Percentiles rank a stretch among this genome's conserved stretches.
Evolutionary conservation across 257 asterid species (phyloP).

Genomic region (Rubia yunnanensis): DNA sequence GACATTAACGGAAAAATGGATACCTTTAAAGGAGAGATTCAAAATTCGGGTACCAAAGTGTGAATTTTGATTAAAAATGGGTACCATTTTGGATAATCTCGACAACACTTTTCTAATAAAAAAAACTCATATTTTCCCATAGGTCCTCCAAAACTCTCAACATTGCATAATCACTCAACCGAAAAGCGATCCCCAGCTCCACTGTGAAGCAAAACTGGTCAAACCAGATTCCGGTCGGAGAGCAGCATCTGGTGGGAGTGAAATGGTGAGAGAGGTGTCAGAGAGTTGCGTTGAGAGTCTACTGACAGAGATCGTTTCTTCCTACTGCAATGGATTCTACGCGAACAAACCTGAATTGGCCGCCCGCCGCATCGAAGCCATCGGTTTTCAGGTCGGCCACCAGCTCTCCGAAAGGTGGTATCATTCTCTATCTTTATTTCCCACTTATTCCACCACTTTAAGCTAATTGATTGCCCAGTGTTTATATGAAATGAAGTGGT

Average conservation of each 20-base stretch:
- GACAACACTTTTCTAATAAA: too few relatives aligned
- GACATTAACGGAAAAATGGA: too few relatives aligned
- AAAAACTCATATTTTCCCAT: neutral
- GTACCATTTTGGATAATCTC: too few relatives aligned
- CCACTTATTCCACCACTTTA: neutral
- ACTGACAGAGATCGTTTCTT: conserved; percentile 69
- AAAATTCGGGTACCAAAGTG: too few relatives aligned
- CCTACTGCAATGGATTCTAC: conserved; percentile 69
- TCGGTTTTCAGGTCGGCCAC: conserved; percentile 94
- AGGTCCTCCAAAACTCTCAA: neutral
- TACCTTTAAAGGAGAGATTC: too few relatives aligned
- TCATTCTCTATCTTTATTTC: neutral
- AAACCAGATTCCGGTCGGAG: conserved; percentile 4
- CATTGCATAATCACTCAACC: neutral
- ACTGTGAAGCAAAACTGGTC: neutral
- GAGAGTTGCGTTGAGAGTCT: conserved; percentile 94
- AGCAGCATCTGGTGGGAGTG: neutral
- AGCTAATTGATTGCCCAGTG: neutral
- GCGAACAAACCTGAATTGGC: conserved; percentile 94
- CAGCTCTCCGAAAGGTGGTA: conserved; percentile 75
- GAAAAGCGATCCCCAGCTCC: neutral
- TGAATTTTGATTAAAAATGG: too few relatives aligned
- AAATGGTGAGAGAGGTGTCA: conserved; percentile 73
- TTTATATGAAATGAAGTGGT: neutral
- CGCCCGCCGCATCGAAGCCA: conserved; percentile 93